Conservation (phyloP, 2,329 filamentous ascomycete species). For the Fusarium guadeloupense region DNA sequence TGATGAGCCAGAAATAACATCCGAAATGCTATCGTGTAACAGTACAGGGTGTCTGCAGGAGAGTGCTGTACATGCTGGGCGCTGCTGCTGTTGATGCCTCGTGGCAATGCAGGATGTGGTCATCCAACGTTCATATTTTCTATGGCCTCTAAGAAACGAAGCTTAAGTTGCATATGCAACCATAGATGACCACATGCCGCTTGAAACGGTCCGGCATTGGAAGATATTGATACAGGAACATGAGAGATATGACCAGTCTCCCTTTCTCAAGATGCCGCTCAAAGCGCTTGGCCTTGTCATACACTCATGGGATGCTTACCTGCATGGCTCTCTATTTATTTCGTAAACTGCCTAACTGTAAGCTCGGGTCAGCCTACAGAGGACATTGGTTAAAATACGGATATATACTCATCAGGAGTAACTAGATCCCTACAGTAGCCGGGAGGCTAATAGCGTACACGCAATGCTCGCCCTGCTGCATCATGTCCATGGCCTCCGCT, state of each 20-base stretch:
- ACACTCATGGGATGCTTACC: constrained; percentile 35
- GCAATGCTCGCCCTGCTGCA: background rate
- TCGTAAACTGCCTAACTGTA: background rate
- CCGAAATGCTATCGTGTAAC: too few species aligned
- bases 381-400: too few species aligned
- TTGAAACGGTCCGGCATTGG: background rate
- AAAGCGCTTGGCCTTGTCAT: constrained; percentile 13
- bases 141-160: too few species aligned
- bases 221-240: background rate
- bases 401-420: too few species aligned
- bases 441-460: too few species aligned
- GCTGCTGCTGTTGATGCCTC: background rate
- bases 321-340: constrained; percentile 39
- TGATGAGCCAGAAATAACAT: too few species aligned
- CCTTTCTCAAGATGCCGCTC: background rate
- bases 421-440: too few species aligned
- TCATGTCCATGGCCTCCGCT: too few species aligned
- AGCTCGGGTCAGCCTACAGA: background rate
- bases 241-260: background rate
- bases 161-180: background rate
- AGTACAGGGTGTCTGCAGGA: constrained; percentile 1
- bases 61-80: background rate
- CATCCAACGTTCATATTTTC: too few species aligned
- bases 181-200: background rate
- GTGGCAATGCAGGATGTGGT: constrained; percentile 3